Conservation (phyloP, 768 basidiomycete genomes). For the Amanita rimosa region DNA sequence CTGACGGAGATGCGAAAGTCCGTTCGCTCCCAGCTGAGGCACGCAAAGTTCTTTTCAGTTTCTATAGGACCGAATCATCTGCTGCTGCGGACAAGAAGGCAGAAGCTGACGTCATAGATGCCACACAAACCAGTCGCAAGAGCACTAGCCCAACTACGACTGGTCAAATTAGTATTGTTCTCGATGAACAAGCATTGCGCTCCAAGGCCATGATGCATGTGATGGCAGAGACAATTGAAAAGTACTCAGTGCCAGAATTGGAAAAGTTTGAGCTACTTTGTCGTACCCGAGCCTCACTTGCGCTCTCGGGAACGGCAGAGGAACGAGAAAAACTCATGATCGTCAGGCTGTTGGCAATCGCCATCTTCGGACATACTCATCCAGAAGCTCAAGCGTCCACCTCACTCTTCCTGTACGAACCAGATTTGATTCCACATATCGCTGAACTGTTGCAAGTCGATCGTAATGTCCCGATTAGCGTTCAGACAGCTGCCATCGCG, state of each 20-base stretch:
- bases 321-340: slow-evolving; percentile 74
- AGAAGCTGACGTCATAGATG: slow-evolving; percentile 34
- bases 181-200: slow-evolving; percentile 49
- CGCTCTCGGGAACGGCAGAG: slow-evolving; percentile 44
- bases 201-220: slow-evolving; percentile 63
- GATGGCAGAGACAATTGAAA: slow-evolving; percentile 61
- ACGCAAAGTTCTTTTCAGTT: slow-evolving; percentile 71
- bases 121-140: slow-evolving; percentile 36
- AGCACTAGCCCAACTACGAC: slow-evolving; percentile 18
- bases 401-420: slow-evolving; percentile 87
- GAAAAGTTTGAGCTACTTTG: slow-evolving; percentile 87
- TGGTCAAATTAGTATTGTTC: slow-evolving; percentile 49
- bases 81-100: slow-evolving; percentile 33
- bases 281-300: slow-evolving; percentile 72
- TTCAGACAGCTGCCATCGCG: slow-evolving; percentile 79
- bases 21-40: slow-evolving; percentile 61
- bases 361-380: slow-evolving; percentile 86
- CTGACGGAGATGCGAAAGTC: slow-evolving; percentile 38
- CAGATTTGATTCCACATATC: slow-evolving; percentile 80
- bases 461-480: slow-evolving; percentile 49
- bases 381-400: slow-evolving; percentile 68
- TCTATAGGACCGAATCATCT: slow-evolving; percentile 52
- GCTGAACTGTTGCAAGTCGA: slow-evolving; percentile 85
- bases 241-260: slow-evolving; percentile 58
- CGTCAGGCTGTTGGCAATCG: slow-evolving; percentile 76